Evolutionary conservation across 257 asterid species (phyloP).

Genomic region (Salvia splendens): DNA sequence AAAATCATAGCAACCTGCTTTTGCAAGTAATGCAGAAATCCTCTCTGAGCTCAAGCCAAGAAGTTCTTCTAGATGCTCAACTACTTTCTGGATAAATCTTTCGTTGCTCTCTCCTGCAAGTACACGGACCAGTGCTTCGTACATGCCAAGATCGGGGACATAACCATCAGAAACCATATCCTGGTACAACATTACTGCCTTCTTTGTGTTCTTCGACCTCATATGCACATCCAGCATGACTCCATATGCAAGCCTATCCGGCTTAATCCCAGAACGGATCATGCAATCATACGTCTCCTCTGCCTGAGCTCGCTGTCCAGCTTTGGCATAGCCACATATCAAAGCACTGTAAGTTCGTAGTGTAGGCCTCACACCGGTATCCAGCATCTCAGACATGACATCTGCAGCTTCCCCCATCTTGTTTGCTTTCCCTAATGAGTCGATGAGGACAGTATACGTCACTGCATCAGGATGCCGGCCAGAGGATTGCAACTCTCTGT

Average conservation of each 20-base stretch:
- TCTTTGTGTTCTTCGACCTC: conserved; percentile 63
- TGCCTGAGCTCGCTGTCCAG: conserved; percentile 73
- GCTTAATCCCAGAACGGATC: conserved; percentile 81
- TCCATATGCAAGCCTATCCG: conserved; percentile 82
- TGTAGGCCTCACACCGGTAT: conserved; percentile 71
- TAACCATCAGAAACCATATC: conserved; percentile 74
- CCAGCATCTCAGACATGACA: conserved; percentile 89
- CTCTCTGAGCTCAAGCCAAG: conserved; percentile 59
- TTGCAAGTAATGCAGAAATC: conserved; percentile 69
- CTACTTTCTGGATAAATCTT: conserved; percentile 52
- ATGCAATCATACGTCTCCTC: conserved; percentile 72
- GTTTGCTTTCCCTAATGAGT: conserved; percentile 82
- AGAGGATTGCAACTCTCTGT: conserved; percentile 65
- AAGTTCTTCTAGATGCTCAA: conserved; percentile 66
- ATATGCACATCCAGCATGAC: conserved; percentile 78
- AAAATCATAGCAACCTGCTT: conserved; percentile 71
- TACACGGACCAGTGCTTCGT: conserved; percentile 56
- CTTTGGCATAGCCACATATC: conserved; percentile 91
- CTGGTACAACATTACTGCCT: conserved; percentile 62
- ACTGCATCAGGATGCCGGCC: conserved; percentile 90
- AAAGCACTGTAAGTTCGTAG: conserved; percentile 88
- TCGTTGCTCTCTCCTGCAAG: conserved; percentile 59
- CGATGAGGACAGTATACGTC: conserved; percentile 89
- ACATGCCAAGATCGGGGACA: conserved; percentile 62
- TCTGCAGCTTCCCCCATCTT: conserved; percentile 78